Evolutionary conservation across 805 yeast species (phyloP), one percentile per base, ranked within the genome.

Genomic region (Wickerhamiella brachini): DNA sequence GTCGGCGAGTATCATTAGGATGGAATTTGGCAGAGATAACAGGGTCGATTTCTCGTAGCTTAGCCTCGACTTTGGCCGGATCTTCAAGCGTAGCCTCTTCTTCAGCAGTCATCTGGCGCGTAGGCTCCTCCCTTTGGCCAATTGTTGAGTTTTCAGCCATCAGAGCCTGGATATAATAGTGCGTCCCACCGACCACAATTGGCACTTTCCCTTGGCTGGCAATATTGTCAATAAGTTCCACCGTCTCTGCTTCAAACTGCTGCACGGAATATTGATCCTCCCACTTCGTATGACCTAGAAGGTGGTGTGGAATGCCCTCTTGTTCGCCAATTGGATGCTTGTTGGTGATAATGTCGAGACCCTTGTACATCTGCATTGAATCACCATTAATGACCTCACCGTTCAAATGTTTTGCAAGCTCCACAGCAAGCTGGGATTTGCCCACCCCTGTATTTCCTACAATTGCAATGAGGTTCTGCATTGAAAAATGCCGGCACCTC

Each of bases 401-500:
- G 61, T 81, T 76, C 49, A 83, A 74, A 24, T 74, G 73, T 57
- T 77, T 73, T 10, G 97, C 96, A 20, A 93, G 64, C 54, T 87
- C 90, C 2, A 87, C 78, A 45, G 86, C 77, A 53, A 85, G 75
- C 74, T 79, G 56, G n/a, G 97, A 89, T 62, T 90, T 90, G 0
- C 98, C 98, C 12, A 88, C 97, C 0, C 97, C 98, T 0, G 98
- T 90, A 37, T 95, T 89, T 0, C 98, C 98, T 3, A 85, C 83
- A 17, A 85, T 76, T 15, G 86, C 79, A 24, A 84, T 73, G 5
- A 85, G 65, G 51, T 71, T 72, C 20, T 53, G 51, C 60, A 59
- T 37, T n/a, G 41, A 37, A 37, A 37, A 29, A 29, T 29, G 41
- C 41, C 53, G 10, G 15, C n/a, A 18, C 12, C 34, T 29, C 34